Evolutionary conservation across 2,329 filamentous ascomycete species (phyloP).

Genomic region (Claviceps monticola): DNA sequence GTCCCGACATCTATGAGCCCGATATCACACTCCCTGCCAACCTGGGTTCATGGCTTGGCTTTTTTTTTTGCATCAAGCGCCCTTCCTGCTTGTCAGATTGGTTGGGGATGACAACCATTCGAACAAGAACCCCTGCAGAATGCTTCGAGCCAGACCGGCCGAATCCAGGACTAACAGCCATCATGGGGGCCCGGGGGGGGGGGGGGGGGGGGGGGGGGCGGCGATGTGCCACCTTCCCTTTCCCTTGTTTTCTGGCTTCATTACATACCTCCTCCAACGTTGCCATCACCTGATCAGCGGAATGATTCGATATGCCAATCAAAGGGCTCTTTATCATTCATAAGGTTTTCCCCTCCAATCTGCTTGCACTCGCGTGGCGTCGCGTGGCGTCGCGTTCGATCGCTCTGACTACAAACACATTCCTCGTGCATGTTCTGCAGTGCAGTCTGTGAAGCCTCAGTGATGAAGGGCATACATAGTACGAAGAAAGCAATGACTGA

Average conservation of each 20-base stretch:
- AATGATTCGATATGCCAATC: no score
- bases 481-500: no score
- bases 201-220: no score
- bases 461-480: no score
- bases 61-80: background rate
- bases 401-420: no score
- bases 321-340: no score
- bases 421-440: no score
- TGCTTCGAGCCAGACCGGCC: background rate
- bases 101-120: background rate
- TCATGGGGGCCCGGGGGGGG: no score
- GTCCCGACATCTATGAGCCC: background rate
- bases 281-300: background rate
- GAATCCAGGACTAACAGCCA: background rate
- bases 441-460: no score
- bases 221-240: background rate
- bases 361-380: no score
- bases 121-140: background rate
- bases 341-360: no score
- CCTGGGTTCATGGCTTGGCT: background rate
- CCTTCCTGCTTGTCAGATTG: background rate
- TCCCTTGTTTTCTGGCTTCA: background rate
- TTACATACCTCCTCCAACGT: background rate
- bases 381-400: no score
- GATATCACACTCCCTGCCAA: background rate